phyloP scores from a whole-genome alignment of 768 basidiomycete species.

The Hericium erinaceus region DNA sequence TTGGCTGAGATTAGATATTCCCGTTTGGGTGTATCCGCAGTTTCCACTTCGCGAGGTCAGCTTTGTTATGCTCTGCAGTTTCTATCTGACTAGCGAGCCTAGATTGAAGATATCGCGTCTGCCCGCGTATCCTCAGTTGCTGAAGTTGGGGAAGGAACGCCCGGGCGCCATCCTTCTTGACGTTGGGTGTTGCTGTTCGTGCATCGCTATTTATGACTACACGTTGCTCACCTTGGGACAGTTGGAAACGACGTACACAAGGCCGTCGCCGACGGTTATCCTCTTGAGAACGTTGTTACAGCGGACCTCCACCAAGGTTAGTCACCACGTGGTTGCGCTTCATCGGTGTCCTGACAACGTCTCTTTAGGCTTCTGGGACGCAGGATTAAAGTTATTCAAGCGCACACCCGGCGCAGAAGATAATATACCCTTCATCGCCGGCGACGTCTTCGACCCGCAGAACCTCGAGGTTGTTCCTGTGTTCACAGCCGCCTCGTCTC shows the following conservation, averaged over 20 bases:
- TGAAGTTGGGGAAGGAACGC: constrained; percentile 29
- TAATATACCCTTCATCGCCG: not conserved
- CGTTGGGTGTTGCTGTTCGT: constrained; percentile 19
- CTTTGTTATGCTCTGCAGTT: no score
- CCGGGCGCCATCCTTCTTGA: constrained; percentile 32
- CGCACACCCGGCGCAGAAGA: not conserved
- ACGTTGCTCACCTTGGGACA: constrained; percentile 4
- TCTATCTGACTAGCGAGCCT: no score
- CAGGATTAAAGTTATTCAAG: no score
- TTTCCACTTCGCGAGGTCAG: no score
- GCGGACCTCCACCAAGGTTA: constrained; percentile 31
- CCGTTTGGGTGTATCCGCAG: no score
- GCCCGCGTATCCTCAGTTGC: constrained; percentile 19
- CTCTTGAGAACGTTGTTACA: constrained; percentile 27
- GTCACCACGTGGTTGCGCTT: not conserved
- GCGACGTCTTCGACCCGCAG: not conserved
- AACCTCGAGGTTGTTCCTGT: not conserved
- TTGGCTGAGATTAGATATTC: no score
- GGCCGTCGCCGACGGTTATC: constrained; percentile 34
- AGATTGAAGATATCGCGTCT: constrained; percentile 19
- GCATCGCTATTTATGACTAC: not conserved
- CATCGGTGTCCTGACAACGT: no score
- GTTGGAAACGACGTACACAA: constrained; percentile 36
- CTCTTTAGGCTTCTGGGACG: no score
- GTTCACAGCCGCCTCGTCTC: not conserved